These are phyloP conservation scores for Microcyclospora pomicola DNA, from an alignment of 2,329 filamentous ascomycete genomes.

Conservation along the genomic window DNA sequence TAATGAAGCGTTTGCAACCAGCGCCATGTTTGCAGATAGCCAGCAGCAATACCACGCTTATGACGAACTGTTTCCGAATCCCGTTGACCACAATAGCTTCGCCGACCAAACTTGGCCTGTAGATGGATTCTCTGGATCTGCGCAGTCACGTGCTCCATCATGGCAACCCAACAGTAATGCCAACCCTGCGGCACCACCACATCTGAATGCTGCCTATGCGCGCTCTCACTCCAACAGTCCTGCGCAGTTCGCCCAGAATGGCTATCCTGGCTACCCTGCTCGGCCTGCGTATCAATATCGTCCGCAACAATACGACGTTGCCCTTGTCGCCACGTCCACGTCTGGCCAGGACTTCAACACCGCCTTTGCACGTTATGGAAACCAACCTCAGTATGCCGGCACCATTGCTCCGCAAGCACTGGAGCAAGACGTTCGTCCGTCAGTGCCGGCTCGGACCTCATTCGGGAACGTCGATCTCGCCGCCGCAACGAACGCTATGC, in stretches of 20 bases:
- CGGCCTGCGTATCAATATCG: conserved; percentile 13
- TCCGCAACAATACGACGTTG: conserved; percentile 14
- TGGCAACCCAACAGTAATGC: conserved; percentile 6
- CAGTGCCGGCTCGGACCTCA: conserved; percentile 3
- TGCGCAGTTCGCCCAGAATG: conserved; percentile 12
- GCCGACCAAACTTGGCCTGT: conserved; percentile 21
- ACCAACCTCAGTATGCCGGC: conserved; percentile 8
- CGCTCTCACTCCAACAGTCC: conserved; percentile 17
- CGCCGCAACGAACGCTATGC: background rate
- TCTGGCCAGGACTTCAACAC: conserved; percentile 10
- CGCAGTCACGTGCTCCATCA: conserved; percentile 15
- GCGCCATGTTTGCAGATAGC: conserved; percentile 18
- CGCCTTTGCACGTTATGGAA: conserved; percentile 5
- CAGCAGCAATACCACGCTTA: conserved; percentile 17
- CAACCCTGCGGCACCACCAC: conserved; percentile 6
- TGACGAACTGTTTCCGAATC: conserved; percentile 18
- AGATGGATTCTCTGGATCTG: conserved; percentile 2
- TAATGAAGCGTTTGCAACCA: conserved; percentile 16
- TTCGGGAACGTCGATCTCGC: conserved; percentile 5
- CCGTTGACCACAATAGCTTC: conserved; percentile 11
- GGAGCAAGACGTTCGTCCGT: conserved; percentile 8
- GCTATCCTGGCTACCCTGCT: conserved; percentile 10
- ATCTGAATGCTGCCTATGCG: conserved; percentile 5
- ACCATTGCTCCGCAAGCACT: conserved; percentile 21
- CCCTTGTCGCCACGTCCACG: conserved; percentile 4